phyloP scores from a whole-genome alignment of 768 basidiomycete species.

The Rhodotorula kratochvilovae region DNA sequence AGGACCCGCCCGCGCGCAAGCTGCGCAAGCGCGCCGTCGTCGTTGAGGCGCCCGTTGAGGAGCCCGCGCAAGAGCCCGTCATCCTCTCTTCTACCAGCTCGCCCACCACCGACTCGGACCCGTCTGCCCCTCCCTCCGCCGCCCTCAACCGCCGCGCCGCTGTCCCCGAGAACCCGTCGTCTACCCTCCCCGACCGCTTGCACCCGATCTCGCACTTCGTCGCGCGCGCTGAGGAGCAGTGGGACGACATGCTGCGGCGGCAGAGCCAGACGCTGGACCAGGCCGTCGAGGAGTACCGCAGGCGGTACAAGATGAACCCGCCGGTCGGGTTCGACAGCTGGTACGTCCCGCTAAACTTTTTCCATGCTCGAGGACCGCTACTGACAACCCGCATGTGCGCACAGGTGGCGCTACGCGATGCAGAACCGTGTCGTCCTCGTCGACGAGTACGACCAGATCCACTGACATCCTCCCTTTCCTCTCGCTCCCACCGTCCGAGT shows the following conservation, averaged over 20 bases:
- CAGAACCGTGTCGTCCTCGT: conserved; percentile 69
- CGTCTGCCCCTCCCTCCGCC: neutral
- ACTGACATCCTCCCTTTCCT: conserved; percentile 53
- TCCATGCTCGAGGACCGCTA: neutral
- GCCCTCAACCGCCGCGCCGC: neutral
- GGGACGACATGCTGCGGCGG: conserved; percentile 56
- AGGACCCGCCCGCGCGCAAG: neutral
- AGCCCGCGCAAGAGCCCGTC: too few species aligned
- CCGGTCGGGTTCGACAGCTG: conserved; percentile 86
- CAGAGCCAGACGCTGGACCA: conserved; percentile 75
- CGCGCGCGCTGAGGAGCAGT: conserved; percentile 48
- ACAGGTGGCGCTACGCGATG: conserved; percentile 43
- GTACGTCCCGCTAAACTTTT: conserved; percentile 56
- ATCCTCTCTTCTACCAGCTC: too few species aligned
- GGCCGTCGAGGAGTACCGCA: conserved; percentile 76
- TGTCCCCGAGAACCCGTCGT: neutral
- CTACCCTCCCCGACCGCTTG: neutral
- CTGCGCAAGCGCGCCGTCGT: neutral
- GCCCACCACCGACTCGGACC: neutral
- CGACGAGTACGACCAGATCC: conserved; percentile 66
- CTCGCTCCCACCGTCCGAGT: conserved; percentile 45
- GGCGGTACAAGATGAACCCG: conserved; percentile 68
- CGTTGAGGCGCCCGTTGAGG: too few species aligned
- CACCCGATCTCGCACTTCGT: conserved; percentile 56
- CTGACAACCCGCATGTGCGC: neutral